These are phyloP conservation scores for Pseudoneurospora amorphoporcata DNA, from an alignment of 495 filamentous ascomycete genomes.

Conservation along the genomic window DNA sequence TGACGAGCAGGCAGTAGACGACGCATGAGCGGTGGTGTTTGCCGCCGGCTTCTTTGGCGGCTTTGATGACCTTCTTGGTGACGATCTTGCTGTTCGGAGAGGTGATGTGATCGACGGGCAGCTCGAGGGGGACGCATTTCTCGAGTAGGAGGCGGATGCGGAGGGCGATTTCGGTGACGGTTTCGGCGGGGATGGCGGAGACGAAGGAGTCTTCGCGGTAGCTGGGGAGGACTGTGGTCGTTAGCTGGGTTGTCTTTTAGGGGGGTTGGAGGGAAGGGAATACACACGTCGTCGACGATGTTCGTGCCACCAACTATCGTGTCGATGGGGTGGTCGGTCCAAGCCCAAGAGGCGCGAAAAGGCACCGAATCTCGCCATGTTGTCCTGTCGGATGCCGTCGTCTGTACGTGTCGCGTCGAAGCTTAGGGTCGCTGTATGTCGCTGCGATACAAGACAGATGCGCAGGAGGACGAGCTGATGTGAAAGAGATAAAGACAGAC, in stretches of 20 bases:
- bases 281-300: constrained; percentile 30
- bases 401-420: neutral
- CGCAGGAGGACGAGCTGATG: neutral
- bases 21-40: constrained; percentile 66
- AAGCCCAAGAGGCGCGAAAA: constrained; percentile 26
- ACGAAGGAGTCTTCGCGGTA: constrained; percentile 40
- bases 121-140: constrained; percentile 75
- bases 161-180: constrained; percentile 80
- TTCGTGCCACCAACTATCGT: constrained; percentile 29
- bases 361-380: constrained; percentile 22
- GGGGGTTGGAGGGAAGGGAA: neutral
- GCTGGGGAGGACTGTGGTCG: constrained; percentile 48
- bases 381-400: neutral
- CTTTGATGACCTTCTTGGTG: constrained; percentile 63
- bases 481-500: neutral
- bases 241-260: constrained; percentile 8
- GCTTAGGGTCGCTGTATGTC: neutral
- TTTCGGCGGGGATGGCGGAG: constrained; percentile 53
- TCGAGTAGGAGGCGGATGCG: constrained; percentile 88
- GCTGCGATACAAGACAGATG: neutral
- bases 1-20: constrained; percentile 74
- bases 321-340: constrained; percentile 26
- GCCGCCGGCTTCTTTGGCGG: constrained; percentile 72
- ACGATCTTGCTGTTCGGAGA: constrained; percentile 74
- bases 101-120: constrained; percentile 62